Evolutionary conservation across 148 eudicot genomes (phyloP).

Genomic region (Silene latifolia): DNA sequence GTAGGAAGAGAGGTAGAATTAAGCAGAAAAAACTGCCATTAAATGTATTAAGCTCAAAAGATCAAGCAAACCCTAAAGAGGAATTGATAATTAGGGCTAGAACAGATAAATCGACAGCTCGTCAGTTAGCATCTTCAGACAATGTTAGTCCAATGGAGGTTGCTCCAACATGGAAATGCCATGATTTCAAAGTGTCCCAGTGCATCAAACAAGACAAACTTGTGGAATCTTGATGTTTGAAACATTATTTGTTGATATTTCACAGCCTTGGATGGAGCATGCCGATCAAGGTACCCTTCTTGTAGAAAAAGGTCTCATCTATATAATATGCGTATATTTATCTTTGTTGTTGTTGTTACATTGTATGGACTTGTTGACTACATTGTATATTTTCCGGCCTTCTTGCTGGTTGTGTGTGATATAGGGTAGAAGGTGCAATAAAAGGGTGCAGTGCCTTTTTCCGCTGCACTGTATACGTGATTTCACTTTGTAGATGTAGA

Average conservation of each 20-base stretch:
- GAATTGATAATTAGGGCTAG: slow-evolving; percentile 35
- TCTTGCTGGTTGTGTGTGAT: slow-evolving; percentile 15
- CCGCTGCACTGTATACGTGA: slow-evolving; percentile 24
- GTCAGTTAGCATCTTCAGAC: slow-evolving; percentile 34
- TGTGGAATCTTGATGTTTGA: slow-evolving; percentile 47
- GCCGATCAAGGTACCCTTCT: slow-evolving; percentile 43
- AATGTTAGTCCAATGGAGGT: slow-evolving; percentile 40
- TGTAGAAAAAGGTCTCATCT: slow-evolving; percentile 29
- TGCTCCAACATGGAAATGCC: slow-evolving; percentile 68
- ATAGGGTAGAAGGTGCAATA: slow-evolving; percentile 29
- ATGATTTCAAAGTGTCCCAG: slow-evolving; percentile 60
- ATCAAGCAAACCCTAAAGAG: slow-evolving; percentile 58
- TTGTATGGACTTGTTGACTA: slow-evolving; percentile 37
- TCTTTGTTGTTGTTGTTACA: slow-evolving; percentile 23
- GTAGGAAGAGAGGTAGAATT: slow-evolving; percentile 72
- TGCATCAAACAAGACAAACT: slow-evolving; percentile 74
- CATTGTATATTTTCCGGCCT: slow-evolving; percentile 32
- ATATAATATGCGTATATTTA: slow-evolving; percentile 17
- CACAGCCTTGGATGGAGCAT: slow-evolving; percentile 12
- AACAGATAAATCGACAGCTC: slow-evolving; percentile 27
- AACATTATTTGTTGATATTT: slow-evolving; percentile 25
- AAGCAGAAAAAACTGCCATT: slow-evolving; percentile 84
- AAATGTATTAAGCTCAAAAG: slow-evolving; percentile 69
- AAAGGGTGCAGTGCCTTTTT: slow-evolving; percentile 20
- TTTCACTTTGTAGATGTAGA: slow-evolving; percentile 27